phyloP scores from a whole-genome alignment of 345 rosid species.

The Brassica carinata region DNA sequence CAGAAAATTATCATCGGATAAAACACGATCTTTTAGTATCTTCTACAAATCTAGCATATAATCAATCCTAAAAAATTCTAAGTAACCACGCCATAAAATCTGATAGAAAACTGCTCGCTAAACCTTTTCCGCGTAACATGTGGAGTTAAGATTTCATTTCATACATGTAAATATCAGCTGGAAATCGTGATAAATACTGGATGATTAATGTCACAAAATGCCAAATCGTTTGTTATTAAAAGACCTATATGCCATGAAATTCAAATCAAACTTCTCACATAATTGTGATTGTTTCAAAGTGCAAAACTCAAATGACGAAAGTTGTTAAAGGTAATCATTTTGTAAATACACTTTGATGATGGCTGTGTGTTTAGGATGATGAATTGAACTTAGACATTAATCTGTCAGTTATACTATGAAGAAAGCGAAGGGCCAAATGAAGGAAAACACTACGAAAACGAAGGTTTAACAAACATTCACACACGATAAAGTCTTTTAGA shows the following conservation, averaged over 20 bases:
- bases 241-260: no score
- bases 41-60: not conserved
- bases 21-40: not conserved
- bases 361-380: not conserved
- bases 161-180: not conserved
- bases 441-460: not conserved
- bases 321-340: not conserved
- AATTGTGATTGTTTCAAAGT: not conserved
- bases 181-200: not conserved
- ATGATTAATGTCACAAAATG: not conserved
- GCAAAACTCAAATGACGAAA: not conserved
- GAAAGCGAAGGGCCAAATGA: not conserved
- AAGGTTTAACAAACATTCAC: conserved; percentile 4
- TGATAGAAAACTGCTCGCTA: not conserved
- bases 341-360: not conserved
- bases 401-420: not conserved
- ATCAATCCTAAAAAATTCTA: not conserved
- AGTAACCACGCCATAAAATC: not conserved
- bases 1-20: not conserved
- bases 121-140: not conserved
- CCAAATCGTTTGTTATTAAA: no score
- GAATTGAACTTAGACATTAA: not conserved
- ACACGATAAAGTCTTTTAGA: not conserved
- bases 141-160: not conserved
- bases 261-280: not conserved